These are phyloP conservation scores for Nemania sp. DNA, from an alignment of 2,329 filamentous ascomycete genomes.

Conservation along the genomic window DNA sequence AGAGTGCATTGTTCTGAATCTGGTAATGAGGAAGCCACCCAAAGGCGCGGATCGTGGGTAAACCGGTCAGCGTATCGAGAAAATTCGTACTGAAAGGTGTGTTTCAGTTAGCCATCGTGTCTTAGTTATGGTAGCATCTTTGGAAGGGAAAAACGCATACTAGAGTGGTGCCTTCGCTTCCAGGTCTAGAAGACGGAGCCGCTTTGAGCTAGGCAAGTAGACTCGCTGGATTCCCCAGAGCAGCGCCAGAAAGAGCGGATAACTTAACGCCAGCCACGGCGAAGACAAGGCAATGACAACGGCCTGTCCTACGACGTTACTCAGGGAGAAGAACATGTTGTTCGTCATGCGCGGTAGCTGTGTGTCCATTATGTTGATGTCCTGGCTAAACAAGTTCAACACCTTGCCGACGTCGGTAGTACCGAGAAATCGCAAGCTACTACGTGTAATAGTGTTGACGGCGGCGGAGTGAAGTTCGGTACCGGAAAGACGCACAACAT, in stretches of 20 bases:
- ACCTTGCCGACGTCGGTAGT: neutral
- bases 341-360: constrained; percentile 15
- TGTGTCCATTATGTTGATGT: neutral
- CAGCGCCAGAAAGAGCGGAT: constrained; percentile 47
- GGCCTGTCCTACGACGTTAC: constrained; percentile 41
- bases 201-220: constrained; percentile 55
- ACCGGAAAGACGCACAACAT: neutral
- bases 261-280: constrained; percentile 47
- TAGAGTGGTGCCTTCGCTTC: constrained; percentile 54
- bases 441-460: neutral
- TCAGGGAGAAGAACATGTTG: constrained; percentile 31
- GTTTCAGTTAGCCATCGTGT: neutral
- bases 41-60: constrained; percentile 54
- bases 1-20: constrained; percentile 46
- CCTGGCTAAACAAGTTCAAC: neutral
- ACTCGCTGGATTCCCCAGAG: constrained; percentile 51
- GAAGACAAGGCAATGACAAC: constrained; percentile 45
- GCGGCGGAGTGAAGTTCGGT: neutral
- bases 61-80: constrained; percentile 50
- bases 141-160: constrained; percentile 36
- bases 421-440: neutral
- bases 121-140: too few relatives aligned
- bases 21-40: constrained; percentile 49
- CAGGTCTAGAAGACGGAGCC: constrained; percentile 54
- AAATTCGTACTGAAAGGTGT: constrained; percentile 44